Base-by-base conservation (phyloP, 331 rosid species). In the Arachis monticola region DNA sequence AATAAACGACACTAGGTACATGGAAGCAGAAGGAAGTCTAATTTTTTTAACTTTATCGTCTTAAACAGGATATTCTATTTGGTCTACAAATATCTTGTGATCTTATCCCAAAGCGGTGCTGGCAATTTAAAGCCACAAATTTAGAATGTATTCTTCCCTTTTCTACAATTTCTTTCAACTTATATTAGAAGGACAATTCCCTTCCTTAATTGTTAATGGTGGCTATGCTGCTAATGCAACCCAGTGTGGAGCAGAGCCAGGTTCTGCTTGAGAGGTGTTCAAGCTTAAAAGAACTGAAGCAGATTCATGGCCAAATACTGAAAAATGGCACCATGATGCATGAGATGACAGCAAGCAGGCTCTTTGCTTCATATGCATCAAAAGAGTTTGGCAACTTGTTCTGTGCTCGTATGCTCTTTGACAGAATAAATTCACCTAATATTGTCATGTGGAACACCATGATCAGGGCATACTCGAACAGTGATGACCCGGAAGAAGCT, bases 401-500 rank as follows among this genome's bases (percentile, higher is more conserved):
- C 30, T 74, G 82, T 73, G 88, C 90, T 11, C 87, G 60, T 35
- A 77, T 32, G 85, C 41, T 85, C 65, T 85, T 85, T 50, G 82
- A 85, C 72, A 72, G 81, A 77, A 83, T 82, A 76, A 72, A 30
- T 40, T 77, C 77, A 35, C 85, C 88, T 13, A 82, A 76, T 60
- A 88, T 87, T 77, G 76, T 80, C 83, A 75, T 73, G 80, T 86
- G 86, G 88, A 86, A 86, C 81, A 67, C 80, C 78, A 84, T 86
- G 73, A 84, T 88, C 14, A 77, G 88, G 76, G 88, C 83, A 11
- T 83, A 78, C 69, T 83, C 87, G 27, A 71, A 79, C 70, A 77
- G 83, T 61, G 72, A 79, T 17, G 65, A 75, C 64, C 90, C 87
- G 68, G 84, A 81, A 74, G 79, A 55, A 53, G 85, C 92, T 1